Conservation (phyloP, 768 basidiomycete species). For the Chalciporus sphaerocephalus region DNA sequence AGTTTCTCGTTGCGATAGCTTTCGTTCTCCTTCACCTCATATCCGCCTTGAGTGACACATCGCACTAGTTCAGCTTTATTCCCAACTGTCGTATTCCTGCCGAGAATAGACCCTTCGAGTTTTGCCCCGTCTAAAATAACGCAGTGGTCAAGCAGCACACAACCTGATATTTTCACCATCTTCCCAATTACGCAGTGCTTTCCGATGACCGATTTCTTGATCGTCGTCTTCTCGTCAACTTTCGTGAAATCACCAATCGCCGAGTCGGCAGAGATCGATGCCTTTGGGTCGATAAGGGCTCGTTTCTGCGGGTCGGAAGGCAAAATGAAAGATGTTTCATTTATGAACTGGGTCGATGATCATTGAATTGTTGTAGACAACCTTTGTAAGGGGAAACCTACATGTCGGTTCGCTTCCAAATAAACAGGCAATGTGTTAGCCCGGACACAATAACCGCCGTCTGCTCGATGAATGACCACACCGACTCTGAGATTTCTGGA, state of each 20-base stretch:
- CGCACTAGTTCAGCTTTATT: constrained; percentile 60
- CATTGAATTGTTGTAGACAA: constrained; percentile 13
- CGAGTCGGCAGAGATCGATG: constrained; percentile 79
- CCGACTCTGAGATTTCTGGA: constrained; percentile 59
- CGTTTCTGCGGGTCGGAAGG: constrained; percentile 60
- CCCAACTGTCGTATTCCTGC: constrained; percentile 70
- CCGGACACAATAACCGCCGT: constrained; percentile 57
- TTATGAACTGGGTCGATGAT: constrained; percentile 39
- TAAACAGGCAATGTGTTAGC: constrained; percentile 75
- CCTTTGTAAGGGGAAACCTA: constrained; percentile 32
- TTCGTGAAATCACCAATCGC: constrained; percentile 80
- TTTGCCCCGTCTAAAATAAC: constrained; percentile 80
- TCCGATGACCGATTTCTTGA: constrained; percentile 78
- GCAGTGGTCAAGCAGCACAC: constrained; percentile 86
- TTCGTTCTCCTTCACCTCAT: constrained; percentile 63
- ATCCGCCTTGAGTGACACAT: constrained; percentile 74
- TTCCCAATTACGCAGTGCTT: constrained; percentile 82
- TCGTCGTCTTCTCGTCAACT: constrained; percentile 71
- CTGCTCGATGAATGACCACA: constrained; percentile 52
- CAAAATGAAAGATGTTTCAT: constrained; percentile 46
- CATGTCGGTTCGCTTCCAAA: constrained; percentile 77
- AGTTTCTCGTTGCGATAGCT: constrained; percentile 52
- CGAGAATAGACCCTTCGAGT: constrained; percentile 72
- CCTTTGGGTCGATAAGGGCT: constrained; percentile 70
- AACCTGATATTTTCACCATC: constrained; percentile 78